Base-by-base conservation (phyloP, 768 basidiomycete genomes). In the Agrocybe praecox region DNA sequence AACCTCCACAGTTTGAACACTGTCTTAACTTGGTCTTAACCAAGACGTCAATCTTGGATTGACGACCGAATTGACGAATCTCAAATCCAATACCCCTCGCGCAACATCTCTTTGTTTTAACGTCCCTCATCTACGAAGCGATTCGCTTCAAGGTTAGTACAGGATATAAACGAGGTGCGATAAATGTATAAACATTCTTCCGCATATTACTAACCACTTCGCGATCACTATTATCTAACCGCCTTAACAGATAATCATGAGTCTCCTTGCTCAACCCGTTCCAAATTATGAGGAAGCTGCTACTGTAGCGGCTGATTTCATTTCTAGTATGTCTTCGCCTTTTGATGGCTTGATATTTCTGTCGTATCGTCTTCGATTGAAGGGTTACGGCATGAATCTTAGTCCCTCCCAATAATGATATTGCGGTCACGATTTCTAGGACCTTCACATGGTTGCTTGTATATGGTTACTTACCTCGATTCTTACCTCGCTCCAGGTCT, bases 231-330 rank as follows among this genome's bases (percentile, higher is more conserved):
- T 36, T 42, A 26, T 50, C 51, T 46, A 29, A 51, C 45, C 21
- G 3, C n/a, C n/a, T 40, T 32, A 55, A 53, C 49, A 55, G 51
- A 61, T 60, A 49, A 54, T 49, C 48, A 64, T 65, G 62, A 63
- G 55, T 54, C 60, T 67, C 40, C 53, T 59, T 17, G 34, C 60
- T 49, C 45, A 57, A 50, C 43, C 59, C 52, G 61, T 59, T 36
- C 73, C 74, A 53, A 76, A 74, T 62, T 64, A 72, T 44, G 79
- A 80, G 65, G 79, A 80, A 56, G 78, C 78, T 12, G 73, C 75
- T 23, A 69, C 64, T 19, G 69, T 80, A 43, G 77, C 78, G 2
- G 69, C 74, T 24, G 79, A 80, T 61, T 80, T 74, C 58, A 75
- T 80, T 29, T 74, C 75, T 49, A 79, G 79, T 78, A 23, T 62